Evolutionary conservation across 768 basidiomycete species (phyloP), one percentile per base, ranked within the genome.

Genomic region (Mycena filopes): DNA sequence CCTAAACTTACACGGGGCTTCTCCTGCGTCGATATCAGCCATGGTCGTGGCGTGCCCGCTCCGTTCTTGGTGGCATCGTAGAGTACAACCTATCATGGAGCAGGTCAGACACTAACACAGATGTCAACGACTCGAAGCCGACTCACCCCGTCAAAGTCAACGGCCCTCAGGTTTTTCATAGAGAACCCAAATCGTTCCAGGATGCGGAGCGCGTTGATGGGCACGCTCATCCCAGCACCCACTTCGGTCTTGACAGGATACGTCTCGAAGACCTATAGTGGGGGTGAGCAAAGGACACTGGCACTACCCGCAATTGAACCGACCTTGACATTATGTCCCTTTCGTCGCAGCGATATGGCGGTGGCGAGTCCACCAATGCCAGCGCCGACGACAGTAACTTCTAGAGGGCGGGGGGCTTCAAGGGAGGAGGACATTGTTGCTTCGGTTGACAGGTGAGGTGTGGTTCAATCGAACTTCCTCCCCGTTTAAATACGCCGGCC

Each of bases 271-370:
- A 67, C n/a, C 66, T 67, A 40, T n/a, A 15, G 36, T 10, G 4
- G 15, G 18, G 25, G 16, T n/a, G 11, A 31, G 28, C 45, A 40
- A n/a, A 2, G 36, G 6, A 41, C 16, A 33, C 6, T 38, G 18
- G 4, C 2, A 28, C 15, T 15, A 26, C 26, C 18, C 16, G 8
- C 23, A 41, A 5, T 33, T 12, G 36, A 1, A 56, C 25, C 26
- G 20, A 66, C 65, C 55, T 62, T 23, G 28, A 66, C 42, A 45
- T 20, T 20, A 21, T 66, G 65, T 5, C 65, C 65, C 18, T 58
- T 38, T 25, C 40, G 15, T 40, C 57, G 41, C 11, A 65, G 53
- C 13, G 64, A 50, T 8, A 60, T 46, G n/a, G 64, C 64, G 0
- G 64, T 38, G 1, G 64, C 33, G 3, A 65, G 45, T 20, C 64